Conservation (phyloP, 257 asterid genomes). For the Catharanthus roseus region DNA sequence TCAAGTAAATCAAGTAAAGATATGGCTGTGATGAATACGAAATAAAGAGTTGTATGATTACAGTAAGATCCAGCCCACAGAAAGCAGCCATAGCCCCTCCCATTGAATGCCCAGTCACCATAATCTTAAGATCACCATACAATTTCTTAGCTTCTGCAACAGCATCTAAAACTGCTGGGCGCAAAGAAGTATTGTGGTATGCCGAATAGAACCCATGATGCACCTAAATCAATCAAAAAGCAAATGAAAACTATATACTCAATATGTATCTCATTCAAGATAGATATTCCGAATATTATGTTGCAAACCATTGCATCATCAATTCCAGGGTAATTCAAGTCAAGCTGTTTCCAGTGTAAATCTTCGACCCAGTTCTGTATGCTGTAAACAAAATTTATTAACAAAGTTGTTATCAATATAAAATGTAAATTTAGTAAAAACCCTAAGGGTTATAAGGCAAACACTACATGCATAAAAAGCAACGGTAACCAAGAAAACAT, state of each 20-base stretch:
- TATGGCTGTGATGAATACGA: too few relatives aligned
- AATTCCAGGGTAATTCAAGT: slow-evolving; percentile 79
- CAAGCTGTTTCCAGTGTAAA: slow-evolving; percentile 96
- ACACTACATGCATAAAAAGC: neutral
- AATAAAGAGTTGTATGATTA: slow-evolving; percentile 18
- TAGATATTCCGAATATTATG: neutral
- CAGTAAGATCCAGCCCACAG: slow-evolving; percentile 87
- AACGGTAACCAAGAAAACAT: neutral
- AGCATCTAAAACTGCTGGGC: slow-evolving; percentile 68
- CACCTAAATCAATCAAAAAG: slow-evolving; percentile 48
- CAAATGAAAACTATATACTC: slow-evolving; percentile 6
- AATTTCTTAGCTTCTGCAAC: slow-evolving; percentile 48
- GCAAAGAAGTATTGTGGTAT: slow-evolving; percentile 77
- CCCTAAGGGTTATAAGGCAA: neutral
- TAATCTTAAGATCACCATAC: slow-evolving; percentile 56
- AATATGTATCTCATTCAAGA: neutral
- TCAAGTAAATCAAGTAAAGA: neutral
- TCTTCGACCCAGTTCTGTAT: slow-evolving; percentile 94
- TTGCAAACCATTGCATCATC: slow-evolving; percentile 76
- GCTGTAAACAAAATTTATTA: slow-evolving; percentile 38
- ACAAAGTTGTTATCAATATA: neutral
- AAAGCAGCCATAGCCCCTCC: slow-evolving; percentile 98
- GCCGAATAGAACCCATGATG: slow-evolving; percentile 95
- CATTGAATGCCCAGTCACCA: slow-evolving; percentile 97
- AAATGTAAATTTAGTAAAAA: neutral